Evolutionary conservation across 2,329 filamentous ascomycete species (phyloP), one percentile per base, ranked within the genome.

Genomic region (Alternaria triticimaculans): DNA sequence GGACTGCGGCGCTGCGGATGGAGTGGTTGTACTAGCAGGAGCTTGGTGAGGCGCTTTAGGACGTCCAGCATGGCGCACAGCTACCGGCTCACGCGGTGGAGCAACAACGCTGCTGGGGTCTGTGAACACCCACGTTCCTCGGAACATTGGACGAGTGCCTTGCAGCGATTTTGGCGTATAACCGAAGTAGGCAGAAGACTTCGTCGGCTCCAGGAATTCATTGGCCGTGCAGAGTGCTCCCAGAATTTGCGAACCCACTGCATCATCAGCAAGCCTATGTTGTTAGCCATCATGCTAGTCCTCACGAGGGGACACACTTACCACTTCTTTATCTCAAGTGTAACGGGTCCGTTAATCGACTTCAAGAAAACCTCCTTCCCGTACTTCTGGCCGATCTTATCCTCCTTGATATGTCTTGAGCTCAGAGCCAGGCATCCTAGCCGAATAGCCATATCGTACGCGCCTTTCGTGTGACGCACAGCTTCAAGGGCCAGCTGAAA

Each of bases 101-200:
- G 18, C 55, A 30, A 46, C 43, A 8, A 55, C 10, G 41, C 30
- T 62, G 43, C 70, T 72, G 2, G 76, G 75, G 45, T 79, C 75
- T 5, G 45, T 48, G 37, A 78, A 74, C 3, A 76, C 66, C 74
- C 73, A 79, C 3, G 70, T 72, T 4, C 72, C 74, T 12, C 73
- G 72, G 23, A 75, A 66, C 7, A 65, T 69, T 5, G 76, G 77
- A 2, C 61, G 63, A 18, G 65, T 74, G 9, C 71, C 55, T 18
- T 67, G 18, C 9, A 77, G 54, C 0, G 68, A 63, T 1, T 44
- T 12, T 2, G 76, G 69, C 14, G 53, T 61, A 53, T 60, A 60
- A 2, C 73, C 71, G 58, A 64, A 76, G 26, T 60, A 70, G 6
- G 53, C 63, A 33, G 62, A 67, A 21, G 69, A 62, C 20, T 68